phyloP scores from a whole-genome alignment of 2,329 filamentous ascomycete species.

The Fusarium sacchari region DNA sequence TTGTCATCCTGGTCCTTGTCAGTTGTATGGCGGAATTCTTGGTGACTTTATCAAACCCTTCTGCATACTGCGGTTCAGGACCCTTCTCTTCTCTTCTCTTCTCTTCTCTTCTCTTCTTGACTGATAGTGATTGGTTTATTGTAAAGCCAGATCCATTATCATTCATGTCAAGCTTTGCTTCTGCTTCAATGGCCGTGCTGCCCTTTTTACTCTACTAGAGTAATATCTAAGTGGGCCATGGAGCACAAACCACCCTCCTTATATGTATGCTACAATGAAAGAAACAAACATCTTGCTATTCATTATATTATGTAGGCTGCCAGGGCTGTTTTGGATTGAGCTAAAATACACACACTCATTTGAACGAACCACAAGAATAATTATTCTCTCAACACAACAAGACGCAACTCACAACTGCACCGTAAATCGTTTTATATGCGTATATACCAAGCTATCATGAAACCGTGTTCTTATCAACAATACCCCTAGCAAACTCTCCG shows the following conservation, averaged over 20 bases:
- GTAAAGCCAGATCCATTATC: not conserved
- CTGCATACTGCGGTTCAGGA: not conserved
- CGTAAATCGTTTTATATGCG: not conserved
- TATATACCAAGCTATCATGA: slow-evolving; percentile 33
- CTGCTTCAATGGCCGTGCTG: not conserved
- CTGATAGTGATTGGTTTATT: not conserved
- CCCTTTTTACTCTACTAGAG: not conserved
- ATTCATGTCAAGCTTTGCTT: not conserved
- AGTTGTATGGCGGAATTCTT: not conserved
- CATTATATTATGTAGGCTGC: not conserved
- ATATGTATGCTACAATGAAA: not conserved
- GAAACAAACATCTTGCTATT: not conserved
- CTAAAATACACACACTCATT: not conserved
- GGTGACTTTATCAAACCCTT: not conserved
- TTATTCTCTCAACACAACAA: too few species aligned
- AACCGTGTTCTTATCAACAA: slow-evolving; percentile 69
- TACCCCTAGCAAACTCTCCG: slow-evolving; percentile 76
- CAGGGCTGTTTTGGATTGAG: not conserved
- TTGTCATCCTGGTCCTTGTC: not conserved
- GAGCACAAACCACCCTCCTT: not conserved
- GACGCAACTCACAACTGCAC: not conserved
- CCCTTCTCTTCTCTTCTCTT: not conserved
- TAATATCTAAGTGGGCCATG: not conserved
- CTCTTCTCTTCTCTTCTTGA: not conserved
- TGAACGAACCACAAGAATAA: not conserved